Evolutionary conservation across 1,284 basidiomycete genomes (phyloP).

Genomic region (Cutaneotrichosporon daszewskae): DNA sequence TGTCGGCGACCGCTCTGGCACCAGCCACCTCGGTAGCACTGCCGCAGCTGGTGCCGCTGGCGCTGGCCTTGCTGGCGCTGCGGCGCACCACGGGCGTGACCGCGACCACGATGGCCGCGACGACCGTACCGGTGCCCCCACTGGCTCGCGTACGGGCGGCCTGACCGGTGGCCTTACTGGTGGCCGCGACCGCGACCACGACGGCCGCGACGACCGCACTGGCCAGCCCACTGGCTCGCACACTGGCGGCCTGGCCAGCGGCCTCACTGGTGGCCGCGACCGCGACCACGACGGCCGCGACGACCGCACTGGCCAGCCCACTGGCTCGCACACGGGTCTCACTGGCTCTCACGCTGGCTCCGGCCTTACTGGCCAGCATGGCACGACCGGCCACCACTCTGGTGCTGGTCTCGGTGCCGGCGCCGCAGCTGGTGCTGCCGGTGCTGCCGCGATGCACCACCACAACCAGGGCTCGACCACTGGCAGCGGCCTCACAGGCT

Average conservation of each 20-base stretch:
- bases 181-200: not conserved
- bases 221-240: too few relatives aligned
- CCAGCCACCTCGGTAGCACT: not conserved
- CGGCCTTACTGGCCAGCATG: not conserved
- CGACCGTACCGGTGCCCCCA: too few relatives aligned
- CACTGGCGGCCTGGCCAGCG: too few relatives aligned
- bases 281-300: too few relatives aligned
- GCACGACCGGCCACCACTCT: not conserved
- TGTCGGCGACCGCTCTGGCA: too few relatives aligned
- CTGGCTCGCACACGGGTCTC: not conserved
- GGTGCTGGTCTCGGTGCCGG: not conserved
- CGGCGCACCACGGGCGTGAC: not conserved
- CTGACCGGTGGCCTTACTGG: too few relatives aligned
- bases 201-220: too few relatives aligned
- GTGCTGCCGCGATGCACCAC: not conserved
- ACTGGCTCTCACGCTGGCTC: not conserved
- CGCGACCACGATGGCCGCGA: too few relatives aligned
- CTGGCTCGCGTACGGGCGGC: too few relatives aligned
- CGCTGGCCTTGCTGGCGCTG: conserved; percentile 1
- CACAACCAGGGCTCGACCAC: not conserved
- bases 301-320: too few relatives aligned
- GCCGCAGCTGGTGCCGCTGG: not conserved
- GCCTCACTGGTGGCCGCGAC: too few relatives aligned
- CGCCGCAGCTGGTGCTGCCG: not conserved
- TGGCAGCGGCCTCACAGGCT: not conserved